phyloP scores from a whole-genome alignment of 345 rosid genomes.

The Salix koriyanagi region DNA sequence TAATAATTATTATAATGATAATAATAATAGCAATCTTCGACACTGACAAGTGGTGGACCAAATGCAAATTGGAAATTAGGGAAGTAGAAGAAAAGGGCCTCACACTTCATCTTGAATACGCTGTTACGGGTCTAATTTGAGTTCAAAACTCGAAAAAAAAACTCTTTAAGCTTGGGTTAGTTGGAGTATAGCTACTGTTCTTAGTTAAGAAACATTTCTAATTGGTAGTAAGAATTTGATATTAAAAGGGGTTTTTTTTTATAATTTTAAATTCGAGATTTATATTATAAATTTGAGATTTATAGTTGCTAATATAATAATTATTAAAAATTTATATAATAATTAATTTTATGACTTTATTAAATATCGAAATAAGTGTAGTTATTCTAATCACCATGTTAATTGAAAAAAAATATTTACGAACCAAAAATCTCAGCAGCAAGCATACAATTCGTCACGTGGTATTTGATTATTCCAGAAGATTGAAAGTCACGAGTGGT shows the following conservation, averaged over 20 bases:
- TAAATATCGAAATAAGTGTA: too few relatives aligned
- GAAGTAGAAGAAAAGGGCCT: not conserved
- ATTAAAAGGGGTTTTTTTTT: too few relatives aligned
- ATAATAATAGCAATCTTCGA: not conserved
- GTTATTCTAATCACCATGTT: too few relatives aligned
- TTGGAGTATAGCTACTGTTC: not conserved
- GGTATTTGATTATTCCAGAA: not conserved
- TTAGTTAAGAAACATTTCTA: not conserved
- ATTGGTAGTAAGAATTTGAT: too few relatives aligned
- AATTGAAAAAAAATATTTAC: too few relatives aligned
- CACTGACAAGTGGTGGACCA: not conserved
- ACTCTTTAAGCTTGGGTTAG: not conserved
- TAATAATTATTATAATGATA: too few relatives aligned
- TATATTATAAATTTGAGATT: too few relatives aligned
- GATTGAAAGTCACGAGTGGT: not conserved
- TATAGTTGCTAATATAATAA: too few relatives aligned
- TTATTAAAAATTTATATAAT: too few relatives aligned
- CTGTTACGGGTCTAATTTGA: slow-evolving; percentile 10
- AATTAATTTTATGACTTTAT: too few relatives aligned
- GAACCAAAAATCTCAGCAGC: not conserved
- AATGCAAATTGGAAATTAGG: not conserved
- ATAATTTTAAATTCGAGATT: too few relatives aligned
- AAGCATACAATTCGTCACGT: not conserved
- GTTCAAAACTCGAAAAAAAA: not conserved
- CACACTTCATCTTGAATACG: not conserved